Conservation (phyloP, 2,329 filamentous ascomycete genomes). For the Dothistroma pini region DNA sequence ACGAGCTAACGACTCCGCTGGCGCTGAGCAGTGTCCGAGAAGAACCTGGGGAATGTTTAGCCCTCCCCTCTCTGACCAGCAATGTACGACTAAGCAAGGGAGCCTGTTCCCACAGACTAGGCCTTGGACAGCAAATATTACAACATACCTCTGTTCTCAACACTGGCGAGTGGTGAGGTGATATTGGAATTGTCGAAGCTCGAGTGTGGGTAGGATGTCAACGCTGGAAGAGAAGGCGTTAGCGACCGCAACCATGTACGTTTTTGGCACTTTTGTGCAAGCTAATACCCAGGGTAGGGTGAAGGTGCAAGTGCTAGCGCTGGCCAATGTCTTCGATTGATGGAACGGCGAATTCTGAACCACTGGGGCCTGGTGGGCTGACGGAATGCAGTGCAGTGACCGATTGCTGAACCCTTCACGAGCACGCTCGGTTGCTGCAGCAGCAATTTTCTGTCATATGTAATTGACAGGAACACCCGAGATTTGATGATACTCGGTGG, state of each 20-base stretch:
- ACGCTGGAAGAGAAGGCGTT: background rate
- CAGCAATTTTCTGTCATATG: background rate
- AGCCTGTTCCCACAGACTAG: slow-evolving; percentile 19
- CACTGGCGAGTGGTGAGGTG: background rate
- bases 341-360: background rate
- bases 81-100: slow-evolving; percentile 35
- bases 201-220: background rate
- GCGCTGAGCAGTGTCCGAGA: slow-evolving; percentile 35
- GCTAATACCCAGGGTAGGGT: background rate
- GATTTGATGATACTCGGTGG: background rate
- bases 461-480: background rate
- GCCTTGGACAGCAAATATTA: slow-evolving; percentile 12
- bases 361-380: background rate
- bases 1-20: slow-evolving; percentile 54
- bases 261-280: background rate
- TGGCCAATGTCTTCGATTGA: background rate
- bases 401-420: background rate
- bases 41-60: slow-evolving; percentile 44
- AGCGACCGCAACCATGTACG: background rate
- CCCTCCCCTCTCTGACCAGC: slow-evolving; percentile 32
- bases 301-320: background rate
- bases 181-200: background rate
- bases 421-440: background rate
- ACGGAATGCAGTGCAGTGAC: slow-evolving; percentile 2
- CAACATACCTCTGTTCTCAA: slow-evolving; percentile 18